phyloP scores from a whole-genome alignment of 2,329 filamentous ascomycete genomes.

The Fusarium torreyae region DNA sequence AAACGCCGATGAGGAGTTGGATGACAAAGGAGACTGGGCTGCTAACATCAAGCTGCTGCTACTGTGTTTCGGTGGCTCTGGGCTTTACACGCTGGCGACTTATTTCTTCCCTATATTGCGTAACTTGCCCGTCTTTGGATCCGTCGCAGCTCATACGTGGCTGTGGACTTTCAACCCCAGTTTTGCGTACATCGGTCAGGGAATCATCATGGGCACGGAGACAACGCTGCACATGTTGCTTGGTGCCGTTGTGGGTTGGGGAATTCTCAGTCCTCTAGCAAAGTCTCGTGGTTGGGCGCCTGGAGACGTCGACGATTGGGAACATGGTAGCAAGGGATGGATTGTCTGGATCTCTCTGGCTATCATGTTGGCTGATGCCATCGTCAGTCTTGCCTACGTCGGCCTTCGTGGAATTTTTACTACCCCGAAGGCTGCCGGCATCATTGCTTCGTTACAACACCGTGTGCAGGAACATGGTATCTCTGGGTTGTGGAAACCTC shows the following conservation, averaged over 20 bases:
- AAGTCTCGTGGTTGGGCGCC: slow-evolving; percentile 91
- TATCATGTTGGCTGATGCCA: slow-evolving; percentile 95
- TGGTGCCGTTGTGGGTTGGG: slow-evolving; percentile 92
- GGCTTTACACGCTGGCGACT: slow-evolving; percentile 81
- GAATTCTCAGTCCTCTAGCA: slow-evolving; percentile 87
- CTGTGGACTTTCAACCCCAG: slow-evolving; percentile 97
- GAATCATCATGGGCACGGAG: slow-evolving; percentile 97
- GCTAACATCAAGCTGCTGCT: slow-evolving; percentile 69
- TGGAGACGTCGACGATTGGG: slow-evolving; percentile 89
- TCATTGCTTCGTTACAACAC: slow-evolving; percentile 22
- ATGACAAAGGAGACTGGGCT: slow-evolving; percentile 55
- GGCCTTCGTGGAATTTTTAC: slow-evolving; percentile 71
- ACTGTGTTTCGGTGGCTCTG: slow-evolving; percentile 71
- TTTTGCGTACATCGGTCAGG: slow-evolving; percentile 96
- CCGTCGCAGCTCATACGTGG: slow-evolving; percentile 82
- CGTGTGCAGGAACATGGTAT: slow-evolving; percentile 41
- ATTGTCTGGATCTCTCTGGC: slow-evolving; percentile 97
- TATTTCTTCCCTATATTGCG: slow-evolving; percentile 92
- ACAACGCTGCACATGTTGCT: slow-evolving; percentile 97
- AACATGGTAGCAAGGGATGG: slow-evolving; percentile 95
- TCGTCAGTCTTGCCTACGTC: slow-evolving; percentile 89
- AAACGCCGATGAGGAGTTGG: slow-evolving; percentile 44
- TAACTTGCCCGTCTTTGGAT: slow-evolving; percentile 89
- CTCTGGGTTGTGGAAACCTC: slow-evolving; percentile 38
- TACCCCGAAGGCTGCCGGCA: slow-evolving; percentile 11